Conservation (phyloP, 805 yeast species). For the Ogataea trehaloabstinens region DNA sequence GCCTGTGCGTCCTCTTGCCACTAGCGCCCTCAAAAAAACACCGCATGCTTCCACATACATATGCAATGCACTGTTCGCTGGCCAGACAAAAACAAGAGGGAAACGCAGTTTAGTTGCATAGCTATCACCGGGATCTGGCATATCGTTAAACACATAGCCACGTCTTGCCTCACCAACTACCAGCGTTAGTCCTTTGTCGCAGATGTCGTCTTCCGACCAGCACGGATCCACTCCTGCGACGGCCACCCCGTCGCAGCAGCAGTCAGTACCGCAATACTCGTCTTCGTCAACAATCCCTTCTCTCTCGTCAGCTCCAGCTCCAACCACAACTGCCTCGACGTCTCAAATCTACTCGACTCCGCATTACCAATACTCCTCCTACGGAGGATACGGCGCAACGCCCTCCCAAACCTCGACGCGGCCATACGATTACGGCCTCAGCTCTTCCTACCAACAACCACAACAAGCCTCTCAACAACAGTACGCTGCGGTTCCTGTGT, state of each 20-base stretch:
- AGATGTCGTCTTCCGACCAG: constrained; percentile 19
- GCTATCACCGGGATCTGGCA: not conserved
- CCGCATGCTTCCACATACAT: constrained; percentile 3
- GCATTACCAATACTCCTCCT: constrained; percentile 20
- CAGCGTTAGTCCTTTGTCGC: not conserved
- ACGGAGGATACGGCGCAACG: constrained; percentile 15
- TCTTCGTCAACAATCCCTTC: constrained; percentile 17
- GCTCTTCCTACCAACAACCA: constrained; percentile 13
- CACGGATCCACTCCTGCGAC: constrained; percentile 9
- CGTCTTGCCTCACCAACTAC: not conserved
- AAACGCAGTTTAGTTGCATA: not conserved
- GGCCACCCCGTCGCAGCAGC: constrained; percentile 11
- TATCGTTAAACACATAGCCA: not conserved
- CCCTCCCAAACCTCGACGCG: constrained; percentile 11
- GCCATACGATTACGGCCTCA: constrained; percentile 19
- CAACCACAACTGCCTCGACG: constrained; percentile 10
- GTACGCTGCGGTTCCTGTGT: constrained; percentile 15
- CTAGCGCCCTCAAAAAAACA: no score
- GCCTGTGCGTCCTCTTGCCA: no score
- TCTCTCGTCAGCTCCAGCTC: constrained; percentile 10
- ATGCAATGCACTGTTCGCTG: constrained; percentile 1
- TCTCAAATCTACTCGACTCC: constrained; percentile 20
- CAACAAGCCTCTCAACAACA: constrained; percentile 15
- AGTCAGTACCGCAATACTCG: constrained; percentile 12
- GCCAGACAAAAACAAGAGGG: not conserved